Base-by-base conservation (phyloP, 306 rosid species). In the Geum urbanum region DNA sequence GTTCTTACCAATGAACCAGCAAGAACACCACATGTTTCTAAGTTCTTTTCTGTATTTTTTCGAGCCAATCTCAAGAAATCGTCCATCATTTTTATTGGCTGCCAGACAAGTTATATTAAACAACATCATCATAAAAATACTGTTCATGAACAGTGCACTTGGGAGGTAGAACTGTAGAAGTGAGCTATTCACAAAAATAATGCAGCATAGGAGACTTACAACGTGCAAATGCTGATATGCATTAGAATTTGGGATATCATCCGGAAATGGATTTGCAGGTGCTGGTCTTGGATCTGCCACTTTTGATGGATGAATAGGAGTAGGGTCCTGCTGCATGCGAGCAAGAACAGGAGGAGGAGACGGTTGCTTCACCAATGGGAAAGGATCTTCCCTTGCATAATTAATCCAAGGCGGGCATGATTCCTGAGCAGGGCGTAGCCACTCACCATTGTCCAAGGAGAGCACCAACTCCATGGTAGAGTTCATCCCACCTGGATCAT, bases 221-320 rank as follows among this genome's bases (percentile, higher is more conserved):
- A 95, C 72, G 53, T 95, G 97, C 69, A 95, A 75, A 82, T 86
- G 95, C 77, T 89, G 96, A 78, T 75, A 95, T 69, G 83, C 71
- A 70, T 80, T 67, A 72, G 96, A 54, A 74, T 83, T 81, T 63
- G 49, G 71, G 66, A 69, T 79, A 70, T 85, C 92, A 77, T 87
- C 88, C 65, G 55, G 79, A 63, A 88, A 85, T 67, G 89, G 80
- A 58, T 74, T 87, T 69, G 92, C 85, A 16, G 85, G 87, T 67
- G 97, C 99, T 68, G 99, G 99, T 73, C 96, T 91, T 72, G 99
- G 99, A 81, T 95, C 99, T 60, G 97, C 99, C 81, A 95, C 97
- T 84, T 83, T 87, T 71, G 99, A 87, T 72, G 89, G 95, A 76
- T 90, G 97, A 80, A 91, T 87, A 20, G 84, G 79, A 37, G 85